These are phyloP conservation scores for Aspergillus novofumigatus DNA, from an alignment of 2,329 filamentous ascomycete species.

Conservation along the genomic window DNA sequence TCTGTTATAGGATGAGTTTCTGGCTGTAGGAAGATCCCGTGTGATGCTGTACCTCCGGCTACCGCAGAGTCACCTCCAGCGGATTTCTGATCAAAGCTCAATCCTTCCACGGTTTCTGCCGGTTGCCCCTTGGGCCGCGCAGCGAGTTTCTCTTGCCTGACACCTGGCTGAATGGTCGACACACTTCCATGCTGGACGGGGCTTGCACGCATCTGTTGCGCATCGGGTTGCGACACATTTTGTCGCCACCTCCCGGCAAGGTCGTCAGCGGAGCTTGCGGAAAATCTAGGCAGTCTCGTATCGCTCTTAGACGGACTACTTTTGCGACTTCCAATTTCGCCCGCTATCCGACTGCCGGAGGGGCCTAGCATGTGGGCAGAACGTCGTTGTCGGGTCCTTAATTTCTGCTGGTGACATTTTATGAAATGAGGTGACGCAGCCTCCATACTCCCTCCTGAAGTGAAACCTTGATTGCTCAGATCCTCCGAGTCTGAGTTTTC, in stretches of 20 bases:
- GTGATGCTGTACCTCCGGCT: slow-evolving; percentile 23
- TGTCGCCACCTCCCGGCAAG: slow-evolving; percentile 1
- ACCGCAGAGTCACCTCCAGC: slow-evolving; percentile 14
- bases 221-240: slow-evolving; percentile 4
- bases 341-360: slow-evolving; percentile 7
- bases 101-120: slow-evolving; percentile 10
- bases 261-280: slow-evolving; percentile 8
- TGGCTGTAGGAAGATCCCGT: slow-evolving; percentile 50
- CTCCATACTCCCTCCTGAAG: neutral
- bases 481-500: slow-evolving; percentile 11
- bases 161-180: slow-evolving; percentile 1
- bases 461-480: slow-evolving; percentile 8
- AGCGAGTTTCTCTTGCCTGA: slow-evolving; percentile 6
- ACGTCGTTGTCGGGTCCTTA: slow-evolving; percentile 3
- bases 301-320: slow-evolving; percentile 7
- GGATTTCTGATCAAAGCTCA: slow-evolving; percentile 15
- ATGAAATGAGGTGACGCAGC: slow-evolving; percentile 3
- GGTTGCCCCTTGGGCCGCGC: slow-evolving; percentile 7
- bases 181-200: slow-evolving; percentile 8
- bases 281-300: slow-evolving; percentile 8
- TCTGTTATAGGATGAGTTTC: slow-evolving; percentile 68
- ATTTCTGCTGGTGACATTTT: slow-evolving; percentile 7
- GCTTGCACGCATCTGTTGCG: slow-evolving; percentile 8
- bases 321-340: slow-evolving; percentile 9
- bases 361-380: slow-evolving; percentile 8